These are phyloP conservation scores for Alternaria sp. DNA, from an alignment of 2,329 filamentous ascomycete genomes.

Conservation along the genomic window DNA sequence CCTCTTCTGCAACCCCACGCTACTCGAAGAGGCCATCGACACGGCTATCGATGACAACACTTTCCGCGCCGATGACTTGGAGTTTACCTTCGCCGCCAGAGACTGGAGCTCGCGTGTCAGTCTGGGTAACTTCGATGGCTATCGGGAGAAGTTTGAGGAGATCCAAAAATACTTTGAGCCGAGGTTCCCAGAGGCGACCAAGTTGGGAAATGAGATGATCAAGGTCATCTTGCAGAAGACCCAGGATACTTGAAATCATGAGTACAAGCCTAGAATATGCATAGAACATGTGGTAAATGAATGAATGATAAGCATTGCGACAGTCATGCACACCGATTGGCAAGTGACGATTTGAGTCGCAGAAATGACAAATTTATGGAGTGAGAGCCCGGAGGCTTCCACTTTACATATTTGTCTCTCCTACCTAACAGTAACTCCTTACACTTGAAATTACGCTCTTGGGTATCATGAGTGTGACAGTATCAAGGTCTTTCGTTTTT, in stretches of 20 bases:
- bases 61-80: slow-evolving; percentile 93
- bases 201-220: slow-evolving; percentile 96
- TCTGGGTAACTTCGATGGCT: slow-evolving; percentile 91
- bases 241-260: slow-evolving; percentile 20
- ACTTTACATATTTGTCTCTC: neutral
- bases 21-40: slow-evolving; percentile 84
- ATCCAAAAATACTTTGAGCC: slow-evolving; percentile 94
- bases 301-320: neutral
- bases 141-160: slow-evolving; percentile 87
- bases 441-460: neutral
- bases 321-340: neutral
- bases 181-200: slow-evolving; percentile 84
- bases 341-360: neutral
- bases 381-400: neutral
- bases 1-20: slow-evolving; percentile 81
- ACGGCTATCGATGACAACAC: slow-evolving; percentile 89
- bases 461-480: neutral
- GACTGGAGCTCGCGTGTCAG: slow-evolving; percentile 96
- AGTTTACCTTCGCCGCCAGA: slow-evolving; percentile 95
- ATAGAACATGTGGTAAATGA: neutral
- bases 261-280: neutral
- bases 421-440: neutral
- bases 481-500: neutral
- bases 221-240: slow-evolving; percentile 90
- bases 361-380: neutral